Base-by-base conservation (phyloP, 345 rosid genomes). In the Pistacia atlantica region DNA sequence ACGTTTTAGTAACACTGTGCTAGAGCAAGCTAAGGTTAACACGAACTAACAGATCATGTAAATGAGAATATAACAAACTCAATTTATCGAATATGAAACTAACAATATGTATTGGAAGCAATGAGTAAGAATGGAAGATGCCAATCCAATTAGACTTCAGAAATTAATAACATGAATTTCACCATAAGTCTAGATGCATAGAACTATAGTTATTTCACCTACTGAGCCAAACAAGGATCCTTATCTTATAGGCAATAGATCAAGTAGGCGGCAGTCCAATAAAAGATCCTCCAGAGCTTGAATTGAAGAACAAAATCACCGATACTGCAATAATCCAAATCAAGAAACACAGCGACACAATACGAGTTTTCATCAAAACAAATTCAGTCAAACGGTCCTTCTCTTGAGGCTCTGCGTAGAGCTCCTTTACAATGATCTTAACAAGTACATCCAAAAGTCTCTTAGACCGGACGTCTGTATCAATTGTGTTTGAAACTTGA, bases 181-280 rank as follows among this genome's bases (percentile, higher is more conserved):
- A 13, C 56, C 1, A 17, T 14, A 2, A 52, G 18, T 52, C 14
- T 11, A 52, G 56, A 12, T 4, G 5, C 17, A 12, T 12, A 52
- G 56, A 52, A 12, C 18, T 1, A 14, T 17, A 52, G 56, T 52
- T 1, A 51, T 37, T 0, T 37, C 45, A 70, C 17, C 65, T 7
- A 37, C 7, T 16, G 48, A 74, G 13, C 51, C 33, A 17, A 63
- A 18, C 12, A 55, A 31, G 18, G 65, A 68, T 59, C 2, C 46
- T 35, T 65, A 70, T 74, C 80, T 79, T 55, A 33, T 31, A 52
- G 11, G 71, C 35, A 71, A 14, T 25, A 2, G 11, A 14, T 84
- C 77, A 86, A 63, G 87, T 84, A 5, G 90, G 84, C 17, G 20
- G 64, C 14, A 75, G 75, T 75, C 90, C 85, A 12, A 9, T n/a